Evolutionary conservation across 257 asterid species (phyloP).

Genomic region (Solanum microdontum): DNA sequence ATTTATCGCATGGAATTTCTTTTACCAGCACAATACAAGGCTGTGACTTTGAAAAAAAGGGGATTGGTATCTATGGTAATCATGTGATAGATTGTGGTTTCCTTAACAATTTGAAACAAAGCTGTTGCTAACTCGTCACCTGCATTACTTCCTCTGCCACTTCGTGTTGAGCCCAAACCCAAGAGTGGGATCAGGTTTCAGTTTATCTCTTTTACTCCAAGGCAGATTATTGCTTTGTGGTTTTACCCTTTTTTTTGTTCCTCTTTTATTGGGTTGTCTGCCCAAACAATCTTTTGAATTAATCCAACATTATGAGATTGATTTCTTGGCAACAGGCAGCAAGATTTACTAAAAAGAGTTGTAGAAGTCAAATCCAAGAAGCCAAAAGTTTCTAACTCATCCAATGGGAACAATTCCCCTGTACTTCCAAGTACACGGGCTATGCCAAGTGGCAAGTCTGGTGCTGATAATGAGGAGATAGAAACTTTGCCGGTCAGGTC

Average conservation of each 20-base stretch:
- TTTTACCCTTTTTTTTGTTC: neutral
- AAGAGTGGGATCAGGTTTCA: constrained; percentile 84
- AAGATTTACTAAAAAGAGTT: constrained; percentile 80
- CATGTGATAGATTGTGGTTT: neutral
- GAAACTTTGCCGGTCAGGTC: constrained; percentile 15
- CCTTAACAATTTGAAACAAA: constrained; percentile 53
- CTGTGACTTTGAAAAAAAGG: neutral
- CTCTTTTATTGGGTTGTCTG: neutral
- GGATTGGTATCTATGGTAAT: neutral
- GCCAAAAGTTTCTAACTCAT: constrained; percentile 30
- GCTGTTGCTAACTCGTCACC: constrained; percentile 88
- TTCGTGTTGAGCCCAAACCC: constrained; percentile 93
- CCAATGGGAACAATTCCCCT: constrained; percentile 14
- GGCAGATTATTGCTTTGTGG: neutral
- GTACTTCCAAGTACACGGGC: constrained; percentile 18
- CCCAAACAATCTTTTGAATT: neutral
- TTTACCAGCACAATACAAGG: neutral
- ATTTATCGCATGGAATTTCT: neutral
- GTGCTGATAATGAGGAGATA: constrained; percentile 16
- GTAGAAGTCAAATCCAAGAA: constrained; percentile 88
- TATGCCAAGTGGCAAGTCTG: constrained; percentile 16
- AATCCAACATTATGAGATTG: neutral
- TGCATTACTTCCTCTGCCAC: constrained; percentile 74
- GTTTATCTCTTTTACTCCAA: neutral
- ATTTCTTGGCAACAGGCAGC: constrained; percentile 49